Evolutionary conservation across 805 yeast species (phyloP).

Genomic region (Hanseniaspora lachancei): DNA sequence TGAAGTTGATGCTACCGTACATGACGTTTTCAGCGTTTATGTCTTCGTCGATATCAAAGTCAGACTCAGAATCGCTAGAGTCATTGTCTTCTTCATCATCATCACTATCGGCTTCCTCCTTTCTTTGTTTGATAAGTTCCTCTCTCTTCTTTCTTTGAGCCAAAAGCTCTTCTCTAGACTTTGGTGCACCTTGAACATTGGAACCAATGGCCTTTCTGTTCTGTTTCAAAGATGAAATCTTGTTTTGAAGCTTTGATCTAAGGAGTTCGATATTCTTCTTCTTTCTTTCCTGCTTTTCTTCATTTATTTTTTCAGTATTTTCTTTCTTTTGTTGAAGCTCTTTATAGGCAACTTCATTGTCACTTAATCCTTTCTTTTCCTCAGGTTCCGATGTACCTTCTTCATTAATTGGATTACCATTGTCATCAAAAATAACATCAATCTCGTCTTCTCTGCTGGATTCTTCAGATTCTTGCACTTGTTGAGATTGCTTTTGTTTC

Average conservation of each 20-base stretch:
- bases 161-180: constrained; percentile 68
- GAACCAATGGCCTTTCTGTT: constrained; percentile 89
- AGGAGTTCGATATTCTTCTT: constrained; percentile 29
- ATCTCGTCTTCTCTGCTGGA: constrained; percentile 25
- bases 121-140: constrained; percentile 26
- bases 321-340: constrained; percentile 12
- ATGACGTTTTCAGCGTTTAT: constrained; percentile 34
- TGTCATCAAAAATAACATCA: constrained; percentile 54
- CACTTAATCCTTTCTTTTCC: constrained; percentile 8
- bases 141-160: constrained; percentile 44
- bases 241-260: constrained; percentile 64
- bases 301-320: constrained; percentile 19
- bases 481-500: constrained; percentile 15
- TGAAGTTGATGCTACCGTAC: constrained; percentile 70
- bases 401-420: constrained; percentile 39
- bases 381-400: constrained; percentile 10
- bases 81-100: constrained; percentile 21
- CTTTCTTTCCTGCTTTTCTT: constrained; percentile 17
- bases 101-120: constrained; percentile 24
- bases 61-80: constrained; percentile 33
- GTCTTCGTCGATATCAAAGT: constrained; percentile 24
- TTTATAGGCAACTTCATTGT: constrained; percentile 3
- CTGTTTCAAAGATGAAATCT: constrained; percentile 55
- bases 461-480: constrained; percentile 18
- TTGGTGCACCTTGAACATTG: constrained; percentile 64